A percentile compares a stretch with the other conserved stretches of the same genome.
Evolutionary conservation across 2,329 filamentous ascomycete species (phyloP).

Genomic region (Bertia moriformis): DNA sequence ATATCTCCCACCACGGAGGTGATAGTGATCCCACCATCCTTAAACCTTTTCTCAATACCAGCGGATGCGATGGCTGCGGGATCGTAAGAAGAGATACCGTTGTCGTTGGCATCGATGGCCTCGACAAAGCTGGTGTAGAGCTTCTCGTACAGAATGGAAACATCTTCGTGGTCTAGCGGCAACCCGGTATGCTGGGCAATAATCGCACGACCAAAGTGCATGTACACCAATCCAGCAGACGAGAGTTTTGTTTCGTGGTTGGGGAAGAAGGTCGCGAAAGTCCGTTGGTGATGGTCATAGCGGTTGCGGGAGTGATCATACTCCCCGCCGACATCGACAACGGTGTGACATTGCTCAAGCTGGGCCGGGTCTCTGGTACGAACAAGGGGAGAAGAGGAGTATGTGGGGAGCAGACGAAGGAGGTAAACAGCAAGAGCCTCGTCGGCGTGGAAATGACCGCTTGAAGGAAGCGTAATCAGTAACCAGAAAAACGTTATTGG

Average conservation of each 20-base stretch:
- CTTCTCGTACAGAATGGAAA: slow-evolving; percentile 69
- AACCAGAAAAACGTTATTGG: not conserved
- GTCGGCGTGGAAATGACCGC: slow-evolving; percentile 93
- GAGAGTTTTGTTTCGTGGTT: slow-evolving; percentile 75
- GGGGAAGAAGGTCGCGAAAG: slow-evolving; percentile 75
- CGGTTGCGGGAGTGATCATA: slow-evolving; percentile 66
- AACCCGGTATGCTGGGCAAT: slow-evolving; percentile 43
- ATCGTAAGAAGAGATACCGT: slow-evolving; percentile 77
- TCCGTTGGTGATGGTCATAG: slow-evolving; percentile 95
- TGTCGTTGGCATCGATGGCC: slow-evolving; percentile 94
- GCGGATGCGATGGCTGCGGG: slow-evolving; percentile 52
- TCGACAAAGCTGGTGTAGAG: slow-evolving; percentile 89
- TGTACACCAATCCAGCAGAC: slow-evolving; percentile 83
- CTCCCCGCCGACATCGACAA: slow-evolving; percentile 93
- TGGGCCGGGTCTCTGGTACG: slow-evolving; percentile 74
- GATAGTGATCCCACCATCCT: slow-evolving; percentile 68
- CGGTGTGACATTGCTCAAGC: slow-evolving; percentile 75
- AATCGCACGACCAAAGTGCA: slow-evolving; percentile 83
- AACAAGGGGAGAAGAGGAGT: slow-evolving; percentile 58
- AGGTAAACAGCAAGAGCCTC: slow-evolving; percentile 95
- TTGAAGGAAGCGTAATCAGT: not conserved
- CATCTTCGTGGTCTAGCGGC: slow-evolving; percentile 27
- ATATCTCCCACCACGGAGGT: slow-evolving; percentile 69
- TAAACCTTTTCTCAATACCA: slow-evolving; percentile 69
- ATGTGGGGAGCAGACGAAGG: slow-evolving; percentile 75